Base-by-base conservation (phyloP, 164 flowering plant species). In the Vitis rupestris region DNA sequence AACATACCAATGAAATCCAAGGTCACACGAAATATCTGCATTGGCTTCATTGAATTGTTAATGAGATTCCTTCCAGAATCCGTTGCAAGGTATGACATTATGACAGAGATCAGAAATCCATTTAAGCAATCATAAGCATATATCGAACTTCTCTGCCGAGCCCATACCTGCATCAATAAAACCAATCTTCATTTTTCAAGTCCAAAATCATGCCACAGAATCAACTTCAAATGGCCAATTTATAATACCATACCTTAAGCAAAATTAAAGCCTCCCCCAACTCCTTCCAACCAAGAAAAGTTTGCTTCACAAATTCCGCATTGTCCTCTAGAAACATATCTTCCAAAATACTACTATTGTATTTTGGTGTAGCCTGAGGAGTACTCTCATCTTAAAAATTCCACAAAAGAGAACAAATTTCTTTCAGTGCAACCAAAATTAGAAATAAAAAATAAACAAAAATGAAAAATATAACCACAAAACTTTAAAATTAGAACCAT, bases 281-380 rank as follows among this genome's bases (percentile, higher is more conserved):
- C 67, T 85, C 98, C 84, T 86, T 85, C 91, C 91, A 82, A 72
- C 81, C 90, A 53, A 63, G 67, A 67, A 91, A 87, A 60, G 73
- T 64, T 72, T 68, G 81, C 64, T 78, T 83, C 31, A 91, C 71
- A 70, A 80, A 74, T 58, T 83, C 86, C 12, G 82, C 78, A 82
- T 80, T 85, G 17, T 90, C 87, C 79, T 89, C 98, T 30, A 93
- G 61, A 70, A 81, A 81, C 91, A 93, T 84, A 78, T 95, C 99
- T 83, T 95, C 99, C 83, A 95, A 80, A 31, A 95, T 91, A 80
- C 97, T 93, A 65, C 72, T 71, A 67, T 89, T 93, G 78, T 95
- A 95, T 71, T 66, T 85, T 6, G 92, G 94, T 17, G 99, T 89
- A 72, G 94, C 77, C 79, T 71, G 81, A 63, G 78, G 61, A 64